phyloP scores from a whole-genome alignment of 768 basidiomycete genomes.

The Termitomyces sp. region DNA sequence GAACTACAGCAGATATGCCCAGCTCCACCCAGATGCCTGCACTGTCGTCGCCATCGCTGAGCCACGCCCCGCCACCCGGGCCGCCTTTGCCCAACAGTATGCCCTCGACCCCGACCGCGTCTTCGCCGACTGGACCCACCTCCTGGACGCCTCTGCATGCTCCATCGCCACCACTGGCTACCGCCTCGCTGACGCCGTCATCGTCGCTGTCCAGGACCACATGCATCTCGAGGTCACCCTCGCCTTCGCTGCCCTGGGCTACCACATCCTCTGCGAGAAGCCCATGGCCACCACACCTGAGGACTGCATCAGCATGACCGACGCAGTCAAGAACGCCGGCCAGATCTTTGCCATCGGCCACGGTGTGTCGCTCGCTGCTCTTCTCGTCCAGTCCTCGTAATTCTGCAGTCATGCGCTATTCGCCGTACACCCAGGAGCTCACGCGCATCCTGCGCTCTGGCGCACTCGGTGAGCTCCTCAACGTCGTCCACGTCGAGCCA shows the following conservation, averaged over 20 bases:
- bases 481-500: constrained; percentile 81
- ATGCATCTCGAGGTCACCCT: constrained; percentile 72
- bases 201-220: constrained; percentile 77
- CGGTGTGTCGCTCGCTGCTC: constrained; percentile 39
- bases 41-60: constrained; percentile 85
- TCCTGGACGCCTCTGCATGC: constrained; percentile 63
- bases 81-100: constrained; percentile 51
- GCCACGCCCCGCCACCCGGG: constrained; percentile 63
- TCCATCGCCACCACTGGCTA: constrained; percentile 58
- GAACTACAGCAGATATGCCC: constrained; percentile 63
- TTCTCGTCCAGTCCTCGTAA: neutral
- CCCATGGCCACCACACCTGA: constrained; percentile 78
- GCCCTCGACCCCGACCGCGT: constrained; percentile 62
- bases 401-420: constrained; percentile 73
- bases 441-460: constrained; percentile 68
- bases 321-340: constrained; percentile 60
- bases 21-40: constrained; percentile 54
- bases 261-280: constrained; percentile 90
- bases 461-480: constrained; percentile 70
- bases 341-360: constrained; percentile 86
- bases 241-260: constrained; percentile 76
- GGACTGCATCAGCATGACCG: constrained; percentile 74
- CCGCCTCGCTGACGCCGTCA: constrained; percentile 76
- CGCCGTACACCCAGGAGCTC: constrained; percentile 73
- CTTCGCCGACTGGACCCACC: constrained; percentile 68